Evolutionary conservation across 345 rosid species (phyloP).

Genomic region (Gossypium australe): DNA sequence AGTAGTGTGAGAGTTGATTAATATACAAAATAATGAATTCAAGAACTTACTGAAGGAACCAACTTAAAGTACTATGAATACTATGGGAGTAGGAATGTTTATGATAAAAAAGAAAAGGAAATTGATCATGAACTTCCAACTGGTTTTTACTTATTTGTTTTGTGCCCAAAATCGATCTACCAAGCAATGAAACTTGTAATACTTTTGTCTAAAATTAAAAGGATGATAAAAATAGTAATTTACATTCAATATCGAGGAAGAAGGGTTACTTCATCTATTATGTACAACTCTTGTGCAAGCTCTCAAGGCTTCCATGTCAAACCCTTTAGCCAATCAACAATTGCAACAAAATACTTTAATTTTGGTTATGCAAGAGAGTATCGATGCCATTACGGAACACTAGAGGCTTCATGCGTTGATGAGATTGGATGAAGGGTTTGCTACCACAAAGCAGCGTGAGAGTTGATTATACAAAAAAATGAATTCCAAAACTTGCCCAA

Average conservation of each 20-base stretch:
- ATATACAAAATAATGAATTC: no score
- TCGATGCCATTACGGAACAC: conserved; percentile 86
- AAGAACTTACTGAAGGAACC: no score
- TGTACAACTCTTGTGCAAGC: conserved; percentile 71
- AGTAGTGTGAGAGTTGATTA: no score
- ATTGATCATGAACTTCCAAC: no score
- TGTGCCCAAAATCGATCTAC: no score
- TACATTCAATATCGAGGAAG: conserved; percentile 45
- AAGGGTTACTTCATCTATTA: conserved; percentile 69
- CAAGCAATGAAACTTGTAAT: no score
- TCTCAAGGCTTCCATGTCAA: conserved; percentile 55
- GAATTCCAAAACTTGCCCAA: conserved; percentile 87
- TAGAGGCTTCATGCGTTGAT: conserved; percentile 77
- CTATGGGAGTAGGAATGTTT: no score
- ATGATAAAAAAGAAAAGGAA: no score
- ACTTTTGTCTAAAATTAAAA: no score
- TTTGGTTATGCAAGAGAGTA: conserved; percentile 72
- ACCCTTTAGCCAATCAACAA: conserved; percentile 43
- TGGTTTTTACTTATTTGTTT: no score
- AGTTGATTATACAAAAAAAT: conserved; percentile 64
- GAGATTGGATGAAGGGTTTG: conserved; percentile 86
- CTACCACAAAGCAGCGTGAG: conserved; percentile 72
- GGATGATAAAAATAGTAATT: no score
- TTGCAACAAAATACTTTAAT: conserved; percentile 49
- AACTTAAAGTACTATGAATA: no score